phyloP scores from a whole-genome alignment of 2,329 filamentous ascomycete genomes.

The Coniochaeta ligniaria region DNA sequence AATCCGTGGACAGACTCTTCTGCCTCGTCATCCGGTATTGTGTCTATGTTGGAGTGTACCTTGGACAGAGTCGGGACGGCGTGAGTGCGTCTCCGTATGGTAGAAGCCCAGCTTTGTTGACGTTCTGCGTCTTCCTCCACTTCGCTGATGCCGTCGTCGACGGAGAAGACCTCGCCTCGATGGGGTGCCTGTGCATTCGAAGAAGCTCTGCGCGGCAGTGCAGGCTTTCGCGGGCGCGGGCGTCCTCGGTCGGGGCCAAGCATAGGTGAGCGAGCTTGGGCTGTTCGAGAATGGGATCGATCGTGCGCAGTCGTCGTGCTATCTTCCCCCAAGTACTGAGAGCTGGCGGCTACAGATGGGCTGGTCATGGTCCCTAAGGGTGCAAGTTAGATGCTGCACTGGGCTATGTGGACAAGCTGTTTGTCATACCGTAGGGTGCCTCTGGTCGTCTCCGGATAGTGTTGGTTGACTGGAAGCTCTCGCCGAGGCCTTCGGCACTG shows the following conservation, averaged over 20 bases:
- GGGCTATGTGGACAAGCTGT: background rate
- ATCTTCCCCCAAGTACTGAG: conserved; percentile 6
- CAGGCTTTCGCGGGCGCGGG: conserved; percentile 60
- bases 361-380: conserved; percentile 24
- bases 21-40: conserved; percentile 13
- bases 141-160: conserved; percentile 79
- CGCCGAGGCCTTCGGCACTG: conserved; percentile 23
- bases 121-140: conserved; percentile 61
- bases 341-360: conserved; percentile 17
- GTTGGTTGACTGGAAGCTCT: conserved; percentile 52
- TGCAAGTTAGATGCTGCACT: background rate
- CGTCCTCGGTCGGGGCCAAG: conserved; percentile 40
- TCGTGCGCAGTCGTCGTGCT: conserved; percentile 25
- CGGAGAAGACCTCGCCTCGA: conserved; percentile 81
- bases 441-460: conserved; percentile 53
- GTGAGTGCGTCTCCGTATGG: conserved; percentile 29
- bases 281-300: conserved; percentile 26
- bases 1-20: conserved; percentile 28
- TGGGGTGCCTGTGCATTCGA: conserved; percentile 66
- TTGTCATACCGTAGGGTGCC: conserved; percentile 41
- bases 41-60: conserved; percentile 20
- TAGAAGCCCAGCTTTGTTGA: conserved; percentile 31
- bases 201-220: conserved; percentile 65
- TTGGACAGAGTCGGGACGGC: conserved; percentile 21
- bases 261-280: conserved; percentile 34